Percentiles rank a stretch among this genome's conserved stretches.
Evolutionary conservation across 768 basidiomycete genomes (phyloP).

Genomic region (Serpula lacrymans): DNA sequence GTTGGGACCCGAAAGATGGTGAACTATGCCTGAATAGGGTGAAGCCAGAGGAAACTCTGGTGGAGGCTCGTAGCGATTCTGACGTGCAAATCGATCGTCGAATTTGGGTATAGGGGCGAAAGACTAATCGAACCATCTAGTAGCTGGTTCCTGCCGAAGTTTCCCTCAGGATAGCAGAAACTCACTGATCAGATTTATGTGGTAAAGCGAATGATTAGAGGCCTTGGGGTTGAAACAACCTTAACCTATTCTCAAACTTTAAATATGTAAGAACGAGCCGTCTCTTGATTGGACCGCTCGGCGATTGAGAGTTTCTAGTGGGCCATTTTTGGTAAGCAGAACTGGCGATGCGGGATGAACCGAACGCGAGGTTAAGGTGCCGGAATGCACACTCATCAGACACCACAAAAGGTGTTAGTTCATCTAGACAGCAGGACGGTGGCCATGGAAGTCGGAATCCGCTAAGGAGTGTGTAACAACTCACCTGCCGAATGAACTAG

Average conservation of each 20-base stretch:
- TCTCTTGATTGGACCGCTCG: conserved; percentile 47
- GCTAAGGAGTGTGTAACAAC: conserved; percentile 88
- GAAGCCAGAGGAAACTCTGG: conserved; percentile 96
- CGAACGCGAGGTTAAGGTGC: conserved; percentile 75
- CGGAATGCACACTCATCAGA: conserved; percentile 81
- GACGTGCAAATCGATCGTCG: conserved; percentile 95
- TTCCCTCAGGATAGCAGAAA: conserved; percentile 75
- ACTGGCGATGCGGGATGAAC: conserved; percentile 72
- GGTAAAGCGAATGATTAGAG: conserved; percentile 90
- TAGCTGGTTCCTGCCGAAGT: conserved; percentile 92
- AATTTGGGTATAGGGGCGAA: conserved; percentile 96
- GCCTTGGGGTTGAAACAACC: conserved; percentile 86
- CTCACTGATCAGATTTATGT: conserved; percentile 62
- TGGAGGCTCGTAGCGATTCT: conserved; percentile 95
- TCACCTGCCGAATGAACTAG: conserved; percentile 90
- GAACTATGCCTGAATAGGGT: conserved; percentile 88
- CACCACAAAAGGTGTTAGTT: conserved; percentile 85
- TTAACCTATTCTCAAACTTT: conserved; percentile 81
- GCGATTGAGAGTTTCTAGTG: conserved; percentile 69
- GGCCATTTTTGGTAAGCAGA: conserved; percentile 74
- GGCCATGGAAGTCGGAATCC: conserved; percentile 84
- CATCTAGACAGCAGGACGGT: conserved; percentile 87
- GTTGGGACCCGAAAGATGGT: conserved; percentile 90
- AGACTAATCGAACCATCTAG: conserved; percentile 95
- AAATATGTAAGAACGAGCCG: conserved; percentile 58